These are phyloP conservation scores for Crucibulum laeve DNA, from an alignment of 768 basidiomycete species.

Conservation along the genomic window DNA sequence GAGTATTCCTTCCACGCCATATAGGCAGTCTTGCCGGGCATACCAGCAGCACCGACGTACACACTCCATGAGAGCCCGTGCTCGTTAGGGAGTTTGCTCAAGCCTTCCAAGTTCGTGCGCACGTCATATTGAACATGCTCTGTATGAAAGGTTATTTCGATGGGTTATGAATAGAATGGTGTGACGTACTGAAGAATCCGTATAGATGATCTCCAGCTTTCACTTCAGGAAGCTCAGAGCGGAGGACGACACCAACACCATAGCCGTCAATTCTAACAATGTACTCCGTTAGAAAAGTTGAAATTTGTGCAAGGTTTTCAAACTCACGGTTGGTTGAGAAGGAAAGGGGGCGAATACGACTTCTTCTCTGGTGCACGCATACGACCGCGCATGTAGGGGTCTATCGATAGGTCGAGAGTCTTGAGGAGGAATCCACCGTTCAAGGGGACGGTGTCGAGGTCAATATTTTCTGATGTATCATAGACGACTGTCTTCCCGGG, in stretches of 20 bases:
- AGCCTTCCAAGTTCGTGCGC: slow-evolving; percentile 11
- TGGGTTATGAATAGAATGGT: background rate
- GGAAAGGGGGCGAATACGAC: slow-evolving; percentile 25
- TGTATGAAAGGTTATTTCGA: slow-evolving; percentile 8
- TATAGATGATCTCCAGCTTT: slow-evolving; percentile 37
- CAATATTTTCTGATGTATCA: slow-evolving; percentile 42
- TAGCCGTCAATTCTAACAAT: slow-evolving; percentile 12
- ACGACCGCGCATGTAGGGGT: slow-evolving; percentile 34
- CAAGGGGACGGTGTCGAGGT: slow-evolving; percentile 39
- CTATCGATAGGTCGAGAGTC: slow-evolving; percentile 39
- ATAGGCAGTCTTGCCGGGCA: slow-evolving; percentile 43
- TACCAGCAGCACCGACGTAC: slow-evolving; percentile 48
- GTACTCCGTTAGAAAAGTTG: background rate
- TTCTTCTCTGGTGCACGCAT: slow-evolving; percentile 29
- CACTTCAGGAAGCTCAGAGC: slow-evolving; percentile 29
- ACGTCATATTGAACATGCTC: slow-evolving; percentile 39
- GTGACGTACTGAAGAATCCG: slow-evolving; percentile 23
- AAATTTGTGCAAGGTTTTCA: background rate
- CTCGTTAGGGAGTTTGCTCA: slow-evolving; percentile 32
- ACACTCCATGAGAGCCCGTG: slow-evolving; percentile 42
- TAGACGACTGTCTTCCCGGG: slow-evolving; percentile 42
- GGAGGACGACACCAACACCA: slow-evolving; percentile 41
- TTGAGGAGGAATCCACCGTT: slow-evolving; percentile 48
- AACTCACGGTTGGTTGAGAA: slow-evolving; percentile 31
- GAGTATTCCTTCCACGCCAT: slow-evolving; percentile 37